Evolutionary conservation across 495 filamentous ascomycete genomes (phyloP).

Genomic region (Extremus antarcticus): DNA sequence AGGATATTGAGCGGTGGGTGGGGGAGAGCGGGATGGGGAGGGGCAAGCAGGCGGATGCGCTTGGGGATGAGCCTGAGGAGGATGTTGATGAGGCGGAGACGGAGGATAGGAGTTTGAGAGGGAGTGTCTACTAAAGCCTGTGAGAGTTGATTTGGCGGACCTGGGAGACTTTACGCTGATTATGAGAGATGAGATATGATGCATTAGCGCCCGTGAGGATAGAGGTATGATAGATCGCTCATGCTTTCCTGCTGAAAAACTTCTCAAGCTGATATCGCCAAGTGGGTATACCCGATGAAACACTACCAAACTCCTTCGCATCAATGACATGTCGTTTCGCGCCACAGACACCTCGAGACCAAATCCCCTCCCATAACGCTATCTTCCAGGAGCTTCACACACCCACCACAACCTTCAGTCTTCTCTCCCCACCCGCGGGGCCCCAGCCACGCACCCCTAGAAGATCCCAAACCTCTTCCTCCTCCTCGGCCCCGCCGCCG

Average conservation of each 20-base stretch:
- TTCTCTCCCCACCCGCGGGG: not conserved
- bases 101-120: constrained; percentile 18
- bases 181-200: too few species aligned
- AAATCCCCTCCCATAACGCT: too few species aligned
- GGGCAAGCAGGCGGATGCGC: constrained; percentile 29
- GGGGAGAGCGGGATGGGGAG: constrained; percentile 31
- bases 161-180: too few species aligned
- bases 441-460: not conserved
- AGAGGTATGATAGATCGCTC: not conserved
- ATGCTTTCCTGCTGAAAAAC: not conserved
- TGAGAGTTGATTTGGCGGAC: too few species aligned
- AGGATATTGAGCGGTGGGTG: constrained; percentile 27
- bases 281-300: not conserved
- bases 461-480: constrained; percentile 16
- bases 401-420: not conserved
- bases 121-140: constrained; percentile 17
- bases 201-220: too few species aligned
- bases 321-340: not conserved
- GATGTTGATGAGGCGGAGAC: not conserved
- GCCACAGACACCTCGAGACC: too few species aligned
- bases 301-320: not conserved
- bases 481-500: constrained; percentile 1
- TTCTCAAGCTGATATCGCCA: not conserved
- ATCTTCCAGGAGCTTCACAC: not conserved
- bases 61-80: constrained; percentile 30